Conservation (phyloP, 2,329 filamentous ascomycete species). For the Clonostachys chloroleuca region DNA sequence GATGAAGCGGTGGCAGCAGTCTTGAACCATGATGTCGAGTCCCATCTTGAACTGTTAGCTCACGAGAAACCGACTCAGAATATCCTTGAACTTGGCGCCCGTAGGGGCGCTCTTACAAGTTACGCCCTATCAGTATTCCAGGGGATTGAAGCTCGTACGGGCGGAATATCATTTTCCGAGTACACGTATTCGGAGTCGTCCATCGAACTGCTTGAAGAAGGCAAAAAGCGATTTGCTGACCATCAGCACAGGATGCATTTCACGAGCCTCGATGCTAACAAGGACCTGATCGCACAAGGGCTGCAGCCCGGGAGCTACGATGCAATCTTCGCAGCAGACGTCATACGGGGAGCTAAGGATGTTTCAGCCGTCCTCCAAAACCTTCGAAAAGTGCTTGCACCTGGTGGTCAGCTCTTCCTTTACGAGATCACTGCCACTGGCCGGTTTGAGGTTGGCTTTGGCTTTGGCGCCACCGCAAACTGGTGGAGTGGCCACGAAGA, state of each 20-base stretch:
- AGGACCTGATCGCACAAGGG: slow-evolving; percentile 3
- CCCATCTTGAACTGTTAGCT: slow-evolving; percentile 5
- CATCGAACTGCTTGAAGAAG: too few relatives aligned
- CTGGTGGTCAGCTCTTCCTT: slow-evolving; percentile 4
- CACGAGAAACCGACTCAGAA: slow-evolving; percentile 25
- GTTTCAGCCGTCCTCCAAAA: background rate
- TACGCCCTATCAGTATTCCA: slow-evolving; percentile 14
- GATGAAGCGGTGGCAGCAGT: too few relatives aligned
- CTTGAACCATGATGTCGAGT: background rate
- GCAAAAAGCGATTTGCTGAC: too few relatives aligned
- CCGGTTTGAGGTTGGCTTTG: background rate
- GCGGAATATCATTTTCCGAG: slow-evolving; percentile 10
- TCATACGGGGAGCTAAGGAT: too few relatives aligned
- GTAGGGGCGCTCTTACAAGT: slow-evolving; percentile 26
- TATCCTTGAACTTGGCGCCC: slow-evolving; percentile 33
- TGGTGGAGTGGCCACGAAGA: too few relatives aligned
- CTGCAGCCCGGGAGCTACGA: slow-evolving; percentile 11
- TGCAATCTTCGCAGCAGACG: slow-evolving; percentile 14
- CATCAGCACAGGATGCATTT: slow-evolving; percentile 6
- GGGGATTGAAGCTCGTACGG: slow-evolving; percentile 10
- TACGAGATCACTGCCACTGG: slow-evolving; percentile 1
- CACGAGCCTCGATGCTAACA: slow-evolving; percentile 16
- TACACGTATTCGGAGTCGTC: slow-evolving; percentile 34
- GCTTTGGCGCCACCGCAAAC: too few relatives aligned
- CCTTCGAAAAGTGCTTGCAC: slow-evolving; percentile 1